Evolutionary conservation across 805 yeast genomes (phyloP).

Genomic region (Wickerhamiella vanderwaltii): DNA sequence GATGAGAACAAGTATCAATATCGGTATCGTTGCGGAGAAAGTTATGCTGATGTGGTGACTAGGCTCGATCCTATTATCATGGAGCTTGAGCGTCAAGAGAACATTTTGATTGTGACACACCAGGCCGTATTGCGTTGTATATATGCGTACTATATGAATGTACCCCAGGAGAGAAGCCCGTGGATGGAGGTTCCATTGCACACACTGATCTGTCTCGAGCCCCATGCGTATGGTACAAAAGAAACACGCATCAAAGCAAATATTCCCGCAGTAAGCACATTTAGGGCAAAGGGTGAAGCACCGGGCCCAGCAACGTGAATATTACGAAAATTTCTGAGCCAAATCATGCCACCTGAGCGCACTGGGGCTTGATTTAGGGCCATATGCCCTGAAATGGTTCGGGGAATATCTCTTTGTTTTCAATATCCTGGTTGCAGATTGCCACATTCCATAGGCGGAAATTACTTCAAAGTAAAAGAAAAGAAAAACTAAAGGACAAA

Average conservation of each 20-base stretch:
- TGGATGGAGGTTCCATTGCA: conserved; percentile 99
- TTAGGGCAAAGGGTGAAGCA: conserved; percentile 80
- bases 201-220: conserved; percentile 85
- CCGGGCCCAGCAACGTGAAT: too few relatives aligned
- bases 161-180: conserved; percentile 93
- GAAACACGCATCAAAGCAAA: conserved; percentile 89
- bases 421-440: too few relatives aligned
- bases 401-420: neutral
- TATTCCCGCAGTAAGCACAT: conserved; percentile 95
- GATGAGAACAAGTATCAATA: conserved; percentile 94
- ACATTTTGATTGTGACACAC: conserved; percentile 89
- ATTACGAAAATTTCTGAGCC: too few relatives aligned
- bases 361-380: too few relatives aligned
- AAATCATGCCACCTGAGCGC: too few relatives aligned
- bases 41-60: conserved; percentile 88
- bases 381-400: too few relatives aligned
- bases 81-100: conserved; percentile 97
- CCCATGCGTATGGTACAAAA: conserved; percentile 82
- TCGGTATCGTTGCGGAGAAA: conserved; percentile 94
- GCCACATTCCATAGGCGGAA: too few relatives aligned
- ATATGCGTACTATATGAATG: conserved; percentile 96
- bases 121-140: conserved; percentile 95
- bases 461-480: too few relatives aligned
- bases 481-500: too few relatives aligned
- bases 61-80: conserved; percentile 93